Base-by-base conservation (phyloP, 2,329 filamentous ascomycete species). In the Paracamarosporium sp. region DNA sequence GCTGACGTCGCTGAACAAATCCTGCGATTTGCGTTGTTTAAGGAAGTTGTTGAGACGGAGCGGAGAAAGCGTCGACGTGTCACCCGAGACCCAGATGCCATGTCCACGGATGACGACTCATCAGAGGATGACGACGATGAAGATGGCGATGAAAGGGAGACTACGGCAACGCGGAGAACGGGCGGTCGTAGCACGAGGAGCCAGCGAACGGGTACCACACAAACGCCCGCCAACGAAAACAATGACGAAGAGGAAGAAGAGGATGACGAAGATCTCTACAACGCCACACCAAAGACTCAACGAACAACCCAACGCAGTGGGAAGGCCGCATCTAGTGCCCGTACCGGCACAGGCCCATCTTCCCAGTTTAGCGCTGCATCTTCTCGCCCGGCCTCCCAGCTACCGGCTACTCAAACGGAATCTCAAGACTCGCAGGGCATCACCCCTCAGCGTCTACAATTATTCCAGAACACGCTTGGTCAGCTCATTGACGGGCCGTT, bases 11-110 rank as follows among this genome's bases (percentile, higher is more conserved):
- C 95, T 9, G 94, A 99, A 75, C 85, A 88, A 8, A 96, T 99
- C 64, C 81, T 99, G 30, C 87, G 95, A 17, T 99, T 97, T 72
- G 96, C 95, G 2, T 84, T 99, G 33, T 99, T 99, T 85, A 98
- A 98, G 76, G 95, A 99, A 80, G 89, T 99, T 0, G 84, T 97
- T 3, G 84, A 87, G 65, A 83, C 86, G 63, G 89, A 93, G 75
- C 91, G 93, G 56, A 86, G 88, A 66, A 95, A 94, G 82, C 90
- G 95, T 78, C 87, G 93, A 68, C 89, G 92, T 77, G 89, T 91
- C 67, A 90, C 85, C 5, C 82, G 84, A 28, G 82, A 83, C 31
- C 81, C 85, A 15, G 85, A 85, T 48, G 79, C 77, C 13, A 80
- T 82, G 78, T 81, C 79, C 6, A 74, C 88, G 71, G 72, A 88